These are phyloP conservation scores for Saksenaea vasiformis DNA, from an alignment of 371 early-diverging fungal species.

Conservation along the genomic window DNA sequence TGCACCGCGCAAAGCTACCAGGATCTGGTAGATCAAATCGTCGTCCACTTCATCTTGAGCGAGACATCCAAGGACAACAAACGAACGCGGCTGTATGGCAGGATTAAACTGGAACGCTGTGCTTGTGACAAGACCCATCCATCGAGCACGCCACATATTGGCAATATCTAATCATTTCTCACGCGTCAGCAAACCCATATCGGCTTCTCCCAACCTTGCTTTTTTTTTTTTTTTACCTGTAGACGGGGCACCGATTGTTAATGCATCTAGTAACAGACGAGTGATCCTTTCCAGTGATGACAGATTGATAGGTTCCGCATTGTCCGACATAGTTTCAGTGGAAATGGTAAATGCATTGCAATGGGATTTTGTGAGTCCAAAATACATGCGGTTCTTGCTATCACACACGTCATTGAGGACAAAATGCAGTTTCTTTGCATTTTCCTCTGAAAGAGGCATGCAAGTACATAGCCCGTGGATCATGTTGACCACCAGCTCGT, in stretches of 20 bases:
- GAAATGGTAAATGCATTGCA: slow-evolving; percentile 68
- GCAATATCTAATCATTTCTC: slow-evolving; percentile 58
- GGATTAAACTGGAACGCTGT: slow-evolving; percentile 92
- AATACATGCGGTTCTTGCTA: slow-evolving; percentile 71
- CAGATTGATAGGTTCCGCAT: slow-evolving; percentile 64
- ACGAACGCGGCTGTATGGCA: slow-evolving; percentile 90
- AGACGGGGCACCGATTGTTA: slow-evolving; percentile 69
- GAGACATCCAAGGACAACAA: slow-evolving; percentile 86
- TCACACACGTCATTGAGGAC: slow-evolving; percentile 74
- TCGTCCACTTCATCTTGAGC: slow-evolving; percentile 85
- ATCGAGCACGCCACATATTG: slow-evolving; percentile 83
- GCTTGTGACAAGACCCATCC: slow-evolving; percentile 87
- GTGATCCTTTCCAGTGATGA: slow-evolving; percentile 77
- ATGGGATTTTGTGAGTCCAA: slow-evolving; percentile 72
- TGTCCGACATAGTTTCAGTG: slow-evolving; percentile 60
- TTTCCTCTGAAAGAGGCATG: slow-evolving; percentile 50
- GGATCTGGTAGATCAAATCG: slow-evolving; percentile 82
- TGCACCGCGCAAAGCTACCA: slow-evolving; percentile 82
- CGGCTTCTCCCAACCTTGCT: not conserved
- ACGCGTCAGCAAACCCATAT: slow-evolving; percentile 48
- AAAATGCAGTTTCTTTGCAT: slow-evolving; percentile 55
- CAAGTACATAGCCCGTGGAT: slow-evolving; percentile 82
- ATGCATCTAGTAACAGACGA: slow-evolving; percentile 73
- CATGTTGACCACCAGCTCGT: slow-evolving; percentile 84
- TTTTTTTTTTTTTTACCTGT: slow-evolving; percentile 44